Evolutionary conservation across 2,329 filamentous ascomycete species (phyloP), one percentile per base, ranked within the genome.

Genomic region (Beauveria scarabaeidicola): DNA sequence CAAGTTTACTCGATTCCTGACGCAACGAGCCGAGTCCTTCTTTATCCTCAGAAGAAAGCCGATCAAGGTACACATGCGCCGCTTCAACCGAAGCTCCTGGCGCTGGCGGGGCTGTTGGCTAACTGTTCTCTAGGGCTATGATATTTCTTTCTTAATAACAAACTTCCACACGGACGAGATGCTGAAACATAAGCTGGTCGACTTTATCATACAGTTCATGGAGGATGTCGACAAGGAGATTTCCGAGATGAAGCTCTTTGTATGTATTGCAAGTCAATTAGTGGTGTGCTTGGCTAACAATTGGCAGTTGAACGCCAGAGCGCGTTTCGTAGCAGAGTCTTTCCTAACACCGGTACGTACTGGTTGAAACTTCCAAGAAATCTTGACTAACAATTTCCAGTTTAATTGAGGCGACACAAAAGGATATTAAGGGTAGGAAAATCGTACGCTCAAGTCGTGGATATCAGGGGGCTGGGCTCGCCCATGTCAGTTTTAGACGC

Each of bases 151-250:
- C 80, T 75, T 99, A 70, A 96, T 99, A 71, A 99, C 94, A 51
- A 99, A 99, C 77, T 95, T 94, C 80, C 94, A 99, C 70, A 97
- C 94, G 5, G 94, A 97, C 75, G 90, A 95, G 73, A 96, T 99
- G 91, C 75, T 97, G 72, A 97, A 97, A 81, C 93, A 99, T 74
- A 97, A 99, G 80, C 81, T 99, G 67, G 95, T 99, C 38, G 94
- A 99, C 74, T 99, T 99, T 70, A 96, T 99, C 67, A 97, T 99
- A 65, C 88, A 97, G 70, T 99, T 99, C 70, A 97, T 99, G 93
- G 93, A 99, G 75, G 94, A 99, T 74, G 95, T 99, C 5, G 95
- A 99, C 75, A 99, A 99, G 81, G 94, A 99, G 75, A 99, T 99
- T 62, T 97, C 94, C 3, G 95, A 99, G 78, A 97, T 99, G 94